Evolutionary conservation across 305 asterid genomes (phyloP), one percentile per base, ranked within the genome.

Genomic region (Solanum hybrid): DNA sequence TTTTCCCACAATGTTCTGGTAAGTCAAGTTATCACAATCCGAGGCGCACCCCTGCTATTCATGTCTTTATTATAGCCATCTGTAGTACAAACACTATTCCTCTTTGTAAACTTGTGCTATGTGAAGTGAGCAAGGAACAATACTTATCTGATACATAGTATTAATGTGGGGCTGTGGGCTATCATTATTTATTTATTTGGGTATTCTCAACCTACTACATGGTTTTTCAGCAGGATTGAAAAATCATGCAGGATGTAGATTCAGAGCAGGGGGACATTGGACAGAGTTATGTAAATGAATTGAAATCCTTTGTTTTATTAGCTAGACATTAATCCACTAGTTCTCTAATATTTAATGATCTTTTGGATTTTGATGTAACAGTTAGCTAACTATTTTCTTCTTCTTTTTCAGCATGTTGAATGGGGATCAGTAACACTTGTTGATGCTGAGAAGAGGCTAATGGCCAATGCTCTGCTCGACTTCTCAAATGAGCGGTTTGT

Each of bases 381-480:
- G 79, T 64, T 20, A 5, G 26, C 87, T 89, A 34, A 87, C 56
- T 22, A 24, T 69, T 84, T 87, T 16, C 66, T 86, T 77, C 9
- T 73, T 78, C 31, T 73, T 11, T 76, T 87, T 64, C 94, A 94
- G 94, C 87, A 42, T 73, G 94, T 92, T 56, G 87, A 90, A 92
- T 97, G 99, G 99, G 99, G 99, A 86, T 92, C 99, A 1, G 98
- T 96, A 40, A 92, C 94, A 31, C 96, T 97, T 29, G 98, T 96
- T 38, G 99, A 96, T 89, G 99, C 96, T 34, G 99, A 97, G 93
- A 95, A 91, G 91, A 95, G 99, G 84, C 98, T 97, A 64, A 86
- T 97, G 89, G 98, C 97, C 85, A 96, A 97, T 72, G 99, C 99
- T 42, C 97, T 97, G 89, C 99, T 97, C 5, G 99, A 97, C 95